phyloP scores from a whole-genome alignment of 2,329 filamentous ascomycete genomes.

The Verruconis gallopava region DNA sequence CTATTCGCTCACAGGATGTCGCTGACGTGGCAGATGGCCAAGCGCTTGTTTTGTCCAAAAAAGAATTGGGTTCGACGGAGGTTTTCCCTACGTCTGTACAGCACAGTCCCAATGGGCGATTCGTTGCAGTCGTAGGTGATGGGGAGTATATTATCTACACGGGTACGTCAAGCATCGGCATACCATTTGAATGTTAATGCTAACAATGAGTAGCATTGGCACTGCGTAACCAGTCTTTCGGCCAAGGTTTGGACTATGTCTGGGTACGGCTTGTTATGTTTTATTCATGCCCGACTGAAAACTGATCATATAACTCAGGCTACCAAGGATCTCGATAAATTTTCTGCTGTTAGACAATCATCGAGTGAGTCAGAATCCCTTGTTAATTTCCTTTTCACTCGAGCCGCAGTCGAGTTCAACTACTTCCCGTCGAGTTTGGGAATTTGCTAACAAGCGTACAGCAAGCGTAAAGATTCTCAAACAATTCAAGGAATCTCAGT shows the following conservation, averaged over 20 bases:
- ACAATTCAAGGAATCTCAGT: constrained; percentile 88
- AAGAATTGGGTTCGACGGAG: constrained; percentile 92
- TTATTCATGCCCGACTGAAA: no score
- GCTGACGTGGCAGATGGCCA: constrained; percentile 60
- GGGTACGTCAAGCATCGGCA: background rate
- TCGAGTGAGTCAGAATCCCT: no score
- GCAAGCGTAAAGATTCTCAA: constrained; percentile 96
- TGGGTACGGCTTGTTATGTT: no score
- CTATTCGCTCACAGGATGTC: constrained; percentile 1
- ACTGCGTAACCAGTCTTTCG: constrained; percentile 95
- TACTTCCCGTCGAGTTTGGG: no score
- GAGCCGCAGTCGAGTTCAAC: no score
- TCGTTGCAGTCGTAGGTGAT: constrained; percentile 83
- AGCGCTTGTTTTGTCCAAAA: constrained; percentile 73
- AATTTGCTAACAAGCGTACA: no score
- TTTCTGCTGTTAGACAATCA: constrained; percentile 94
- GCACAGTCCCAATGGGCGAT: constrained; percentile 91
- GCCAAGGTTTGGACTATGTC: constrained; percentile 86
- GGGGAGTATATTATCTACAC: constrained; percentile 68
- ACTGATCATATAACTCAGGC: no score
- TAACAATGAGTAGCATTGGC: constrained; percentile 45
- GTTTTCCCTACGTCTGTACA: constrained; percentile 89
- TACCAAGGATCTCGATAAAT: constrained; percentile 93
- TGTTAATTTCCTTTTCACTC: no score
- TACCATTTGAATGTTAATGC: background rate